These are phyloP conservation scores for Thelonectria olida DNA, from an alignment of 2,329 filamentous ascomycete genomes.

Conservation along the genomic window DNA sequence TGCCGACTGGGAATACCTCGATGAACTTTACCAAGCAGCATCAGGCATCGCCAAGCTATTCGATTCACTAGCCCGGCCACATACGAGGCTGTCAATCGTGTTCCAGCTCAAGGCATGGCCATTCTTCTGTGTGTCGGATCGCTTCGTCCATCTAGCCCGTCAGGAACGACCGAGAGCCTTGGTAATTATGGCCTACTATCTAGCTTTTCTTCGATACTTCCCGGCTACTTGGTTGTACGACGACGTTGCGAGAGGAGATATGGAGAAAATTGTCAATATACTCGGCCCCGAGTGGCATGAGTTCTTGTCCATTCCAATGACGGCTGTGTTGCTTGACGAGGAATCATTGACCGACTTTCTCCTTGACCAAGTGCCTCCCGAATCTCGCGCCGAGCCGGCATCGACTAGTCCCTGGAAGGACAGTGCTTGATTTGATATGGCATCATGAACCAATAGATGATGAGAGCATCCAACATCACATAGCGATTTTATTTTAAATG, in stretches of 20 bases:
- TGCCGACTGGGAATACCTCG: no score
- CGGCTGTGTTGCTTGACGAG: neutral
- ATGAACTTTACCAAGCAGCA: no score
- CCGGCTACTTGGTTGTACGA: neutral
- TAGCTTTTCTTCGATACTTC: neutral
- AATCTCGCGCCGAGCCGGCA: no score
- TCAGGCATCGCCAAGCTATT: no score
- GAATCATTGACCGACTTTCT: neutral
- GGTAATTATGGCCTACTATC: neutral
- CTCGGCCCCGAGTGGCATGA: neutral
- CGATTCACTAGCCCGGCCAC: no score
- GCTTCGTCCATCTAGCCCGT: neutral
- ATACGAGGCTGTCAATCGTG: neutral
- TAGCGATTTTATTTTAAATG: no score
- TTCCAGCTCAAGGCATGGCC: neutral
- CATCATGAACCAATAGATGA: no score
- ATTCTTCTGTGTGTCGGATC: neutral
- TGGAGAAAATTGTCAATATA: neutral
- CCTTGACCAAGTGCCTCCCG: no score
- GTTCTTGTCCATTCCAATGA: neutral
- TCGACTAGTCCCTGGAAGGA: no score
- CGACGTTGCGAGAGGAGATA: neutral
- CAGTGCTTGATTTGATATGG: no score
- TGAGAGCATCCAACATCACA: no score
- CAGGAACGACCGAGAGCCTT: neutral